phyloP scores from a whole-genome alignment of 176 grass and related monocot genomes.

The Luzula sylvatica region DNA sequence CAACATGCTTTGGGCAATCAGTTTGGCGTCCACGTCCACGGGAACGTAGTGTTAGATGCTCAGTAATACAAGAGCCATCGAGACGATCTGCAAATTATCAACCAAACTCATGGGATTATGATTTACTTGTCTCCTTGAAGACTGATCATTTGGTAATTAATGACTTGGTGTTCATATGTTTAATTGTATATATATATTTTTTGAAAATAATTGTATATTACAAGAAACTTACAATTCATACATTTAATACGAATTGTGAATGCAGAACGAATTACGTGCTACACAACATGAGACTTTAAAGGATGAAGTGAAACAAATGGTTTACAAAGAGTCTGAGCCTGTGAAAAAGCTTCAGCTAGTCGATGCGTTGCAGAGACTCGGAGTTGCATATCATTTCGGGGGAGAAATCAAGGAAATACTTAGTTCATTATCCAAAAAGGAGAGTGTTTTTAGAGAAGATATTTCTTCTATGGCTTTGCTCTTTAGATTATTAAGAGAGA shows the following conservation, averaged over 20 bases:
- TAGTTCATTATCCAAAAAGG: background rate
- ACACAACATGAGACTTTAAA: slow-evolving; percentile 18
- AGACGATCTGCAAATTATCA: slow-evolving; percentile 33
- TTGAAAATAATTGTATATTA: too few relatives aligned
- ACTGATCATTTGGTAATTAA: background rate
- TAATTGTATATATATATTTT: too few relatives aligned
- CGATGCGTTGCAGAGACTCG: slow-evolving; percentile 29
- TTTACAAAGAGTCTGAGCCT: background rate
- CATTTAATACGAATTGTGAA: too few relatives aligned
- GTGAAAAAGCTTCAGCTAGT: slow-evolving; percentile 20
- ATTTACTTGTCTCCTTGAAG: slow-evolving; percentile 1
- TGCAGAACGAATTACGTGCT: background rate
- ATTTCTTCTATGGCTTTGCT: slow-evolving; percentile 13
- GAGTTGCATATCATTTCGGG: slow-evolving; percentile 35
- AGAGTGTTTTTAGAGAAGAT: background rate
- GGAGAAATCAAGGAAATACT: slow-evolving; percentile 25
- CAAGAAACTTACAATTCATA: too few relatives aligned
- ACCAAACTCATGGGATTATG: slow-evolving; percentile 28
- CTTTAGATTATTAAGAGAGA: slow-evolving; percentile 40
- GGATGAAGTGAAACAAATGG: slow-evolving; percentile 5
- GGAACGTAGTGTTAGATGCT: slow-evolving; percentile 2
- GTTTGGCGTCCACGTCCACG: background rate
- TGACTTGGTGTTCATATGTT: background rate
- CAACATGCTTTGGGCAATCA: background rate
- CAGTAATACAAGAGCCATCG: background rate